These are phyloP conservation scores for Entrophospora sp. DNA, from an alignment of 192 early-diverging fungal species.

Conservation along the genomic window DNA sequence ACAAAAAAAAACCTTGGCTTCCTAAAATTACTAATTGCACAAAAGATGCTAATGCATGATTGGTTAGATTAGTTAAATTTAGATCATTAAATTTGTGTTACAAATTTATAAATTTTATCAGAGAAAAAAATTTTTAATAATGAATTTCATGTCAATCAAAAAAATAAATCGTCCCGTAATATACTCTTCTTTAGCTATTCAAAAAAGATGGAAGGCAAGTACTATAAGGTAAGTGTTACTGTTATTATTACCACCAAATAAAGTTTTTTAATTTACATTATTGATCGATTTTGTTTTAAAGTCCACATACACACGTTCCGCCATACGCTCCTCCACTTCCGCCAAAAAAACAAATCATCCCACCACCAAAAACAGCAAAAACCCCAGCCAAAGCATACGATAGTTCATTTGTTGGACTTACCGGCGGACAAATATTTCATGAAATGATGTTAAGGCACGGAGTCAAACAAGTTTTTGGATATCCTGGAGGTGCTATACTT, in stretches of 20 bases:
- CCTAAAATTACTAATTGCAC: too few relatives aligned
- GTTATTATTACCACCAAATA: neutral
- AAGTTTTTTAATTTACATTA: neutral
- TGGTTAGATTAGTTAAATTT: too few relatives aligned
- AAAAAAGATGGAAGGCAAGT: slow-evolving; percentile 14
- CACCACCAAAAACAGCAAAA: neutral
- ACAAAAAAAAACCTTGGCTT: too few relatives aligned
- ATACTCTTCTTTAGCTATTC: neutral
- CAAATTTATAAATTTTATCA: too few relatives aligned
- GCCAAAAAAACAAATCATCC: neutral
- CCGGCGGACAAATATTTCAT: slow-evolving; percentile 97
- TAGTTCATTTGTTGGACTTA: slow-evolving; percentile 86
- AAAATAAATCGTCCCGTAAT: too few relatives aligned
- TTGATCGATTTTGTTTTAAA: neutral
- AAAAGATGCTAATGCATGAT: too few relatives aligned
- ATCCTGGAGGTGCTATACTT: slow-evolving; percentile 96
- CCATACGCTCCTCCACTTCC: neutral
- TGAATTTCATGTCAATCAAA: too few relatives aligned
- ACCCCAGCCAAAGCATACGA: slow-evolving; percentile 45
- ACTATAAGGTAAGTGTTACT: neutral
- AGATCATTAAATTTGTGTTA: too few relatives aligned
- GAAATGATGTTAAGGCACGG: slow-evolving; percentile 95
- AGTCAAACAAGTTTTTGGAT: slow-evolving; percentile 94
- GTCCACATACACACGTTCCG: neutral
- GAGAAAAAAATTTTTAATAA: too few relatives aligned